Evolutionary conservation across 495 filamentous ascomycete genomes (phyloP).

Genomic region (Talaromyces ruber): DNA sequence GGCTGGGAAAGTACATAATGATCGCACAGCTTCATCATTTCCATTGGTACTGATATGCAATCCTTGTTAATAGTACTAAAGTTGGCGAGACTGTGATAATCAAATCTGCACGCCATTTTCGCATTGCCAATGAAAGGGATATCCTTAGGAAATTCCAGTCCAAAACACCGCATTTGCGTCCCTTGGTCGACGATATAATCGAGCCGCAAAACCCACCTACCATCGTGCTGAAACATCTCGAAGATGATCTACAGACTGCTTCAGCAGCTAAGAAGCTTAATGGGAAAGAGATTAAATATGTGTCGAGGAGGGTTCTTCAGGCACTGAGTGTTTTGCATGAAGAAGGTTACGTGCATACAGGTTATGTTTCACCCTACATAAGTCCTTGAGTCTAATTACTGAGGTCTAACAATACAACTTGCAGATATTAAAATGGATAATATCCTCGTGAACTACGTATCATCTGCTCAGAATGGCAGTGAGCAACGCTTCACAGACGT

Average conservation of each 20-base stretch:
- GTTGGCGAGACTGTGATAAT: slow-evolving; percentile 22
- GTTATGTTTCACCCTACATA: slow-evolving; percentile 9
- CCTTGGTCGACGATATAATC: slow-evolving; percentile 31
- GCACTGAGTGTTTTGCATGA: slow-evolving; percentile 29
- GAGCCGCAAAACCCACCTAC: slow-evolving; percentile 28
- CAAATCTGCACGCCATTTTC: slow-evolving; percentile 28
- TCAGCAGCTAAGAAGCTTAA: slow-evolving; percentile 25
- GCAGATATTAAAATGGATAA: slow-evolving; percentile 34
- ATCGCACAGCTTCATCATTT: neutral
- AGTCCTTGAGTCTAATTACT: neutral
- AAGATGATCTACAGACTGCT: slow-evolving; percentile 24
- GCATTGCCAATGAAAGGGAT: slow-evolving; percentile 33
- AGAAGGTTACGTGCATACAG: slow-evolving; percentile 30
- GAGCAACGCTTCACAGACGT: slow-evolving; percentile 25
- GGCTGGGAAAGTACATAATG: slow-evolving; percentile 5
- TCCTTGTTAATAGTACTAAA: slow-evolving; percentile 14
- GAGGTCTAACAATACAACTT: neutral
- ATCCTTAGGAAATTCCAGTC: slow-evolving; percentile 31
- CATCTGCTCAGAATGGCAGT: neutral
- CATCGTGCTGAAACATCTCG: slow-evolving; percentile 32
- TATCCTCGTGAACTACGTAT: slow-evolving; percentile 29
- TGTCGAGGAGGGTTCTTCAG: slow-evolving; percentile 25
- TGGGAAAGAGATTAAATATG: slow-evolving; percentile 30
- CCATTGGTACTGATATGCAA: neutral
- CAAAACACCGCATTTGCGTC: slow-evolving; percentile 19